phyloP scores from a whole-genome alignment of 2,329 filamentous ascomycete species.

The Aureobasidium sp. region DNA sequence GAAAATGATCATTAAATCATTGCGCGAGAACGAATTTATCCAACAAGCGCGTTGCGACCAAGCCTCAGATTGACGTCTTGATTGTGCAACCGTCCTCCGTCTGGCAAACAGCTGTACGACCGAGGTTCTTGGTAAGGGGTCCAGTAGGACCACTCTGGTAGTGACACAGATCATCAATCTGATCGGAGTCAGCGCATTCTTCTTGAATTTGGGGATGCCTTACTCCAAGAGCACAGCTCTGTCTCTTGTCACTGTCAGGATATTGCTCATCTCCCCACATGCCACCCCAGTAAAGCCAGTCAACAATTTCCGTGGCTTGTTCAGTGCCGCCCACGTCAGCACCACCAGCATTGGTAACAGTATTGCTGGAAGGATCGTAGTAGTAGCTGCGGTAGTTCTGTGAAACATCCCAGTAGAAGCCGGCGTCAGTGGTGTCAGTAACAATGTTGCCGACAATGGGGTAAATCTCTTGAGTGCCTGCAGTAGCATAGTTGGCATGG shows the following conservation, averaged over 20 bases:
- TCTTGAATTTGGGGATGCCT: not conserved
- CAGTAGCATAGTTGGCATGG: not conserved
- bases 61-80: not conserved
- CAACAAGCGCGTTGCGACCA: not conserved
- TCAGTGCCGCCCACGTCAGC: not conserved
- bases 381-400: slow-evolving; percentile 6
- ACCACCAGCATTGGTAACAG: slow-evolving; percentile 1
- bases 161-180: slow-evolving; percentile 8
- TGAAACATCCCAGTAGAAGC: not conserved
- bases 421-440: not conserved
- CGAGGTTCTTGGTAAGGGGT: not conserved
- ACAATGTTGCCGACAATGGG: not conserved
- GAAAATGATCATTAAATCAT: too few relatives aligned
- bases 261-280: slow-evolving; percentile 9
- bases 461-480: not conserved
- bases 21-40: not conserved
- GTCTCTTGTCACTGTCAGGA: not conserved
- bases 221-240: slow-evolving; percentile 2
- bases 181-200: not conserved
- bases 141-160: slow-evolving; percentile 6
- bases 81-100: not conserved
- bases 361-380: not conserved
- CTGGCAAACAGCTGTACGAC: not conserved
- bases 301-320: not conserved
- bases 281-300: not conserved